Conservation (phyloP, 129 eudicot species). For the Rutidosis leptorrhynchoides region DNA sequence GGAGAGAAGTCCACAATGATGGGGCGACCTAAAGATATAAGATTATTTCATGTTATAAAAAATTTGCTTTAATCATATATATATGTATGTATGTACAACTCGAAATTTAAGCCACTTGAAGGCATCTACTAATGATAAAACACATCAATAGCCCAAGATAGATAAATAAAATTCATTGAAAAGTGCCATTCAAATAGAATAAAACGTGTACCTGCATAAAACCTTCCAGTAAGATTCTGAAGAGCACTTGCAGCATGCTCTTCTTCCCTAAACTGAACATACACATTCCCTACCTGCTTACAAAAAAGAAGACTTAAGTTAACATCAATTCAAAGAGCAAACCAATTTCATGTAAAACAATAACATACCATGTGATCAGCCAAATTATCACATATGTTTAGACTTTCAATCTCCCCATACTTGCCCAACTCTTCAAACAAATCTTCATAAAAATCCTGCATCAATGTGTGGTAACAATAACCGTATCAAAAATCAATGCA, state of each 20-base stretch:
- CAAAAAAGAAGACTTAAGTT: conserved; percentile 4
- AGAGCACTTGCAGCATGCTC: conserved; percentile 88
- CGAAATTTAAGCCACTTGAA: not conserved
- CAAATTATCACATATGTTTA: conserved; percentile 86
- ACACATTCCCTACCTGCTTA: conserved; percentile 87
- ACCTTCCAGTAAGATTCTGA: conserved; percentile 75
- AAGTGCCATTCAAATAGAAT: not conserved
- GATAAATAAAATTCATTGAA: not conserved
- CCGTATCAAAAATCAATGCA: not conserved
- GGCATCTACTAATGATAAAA: not conserved
- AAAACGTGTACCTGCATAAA: conserved; percentile 62
- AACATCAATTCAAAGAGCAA: conserved; percentile 7
- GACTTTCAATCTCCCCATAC: conserved; percentile 93
- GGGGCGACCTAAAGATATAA: conserved; percentile 59
- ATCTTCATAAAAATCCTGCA: conserved; percentile 88
- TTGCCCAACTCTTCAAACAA: conserved; percentile 82
- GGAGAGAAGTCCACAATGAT: conserved; percentile 97
- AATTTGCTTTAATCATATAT: not conserved
- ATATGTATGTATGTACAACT: not conserved
- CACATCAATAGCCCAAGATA: not conserved
- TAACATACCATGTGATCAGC: conserved; percentile 84
- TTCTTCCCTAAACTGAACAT: conserved; percentile 89
- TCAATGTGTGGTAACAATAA: not conserved
- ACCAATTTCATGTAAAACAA: not conserved
- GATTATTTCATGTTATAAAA: conserved; percentile 10